Base-by-base conservation (phyloP, 352 stramenopile species). In the Phytophthora melonis region DNA sequence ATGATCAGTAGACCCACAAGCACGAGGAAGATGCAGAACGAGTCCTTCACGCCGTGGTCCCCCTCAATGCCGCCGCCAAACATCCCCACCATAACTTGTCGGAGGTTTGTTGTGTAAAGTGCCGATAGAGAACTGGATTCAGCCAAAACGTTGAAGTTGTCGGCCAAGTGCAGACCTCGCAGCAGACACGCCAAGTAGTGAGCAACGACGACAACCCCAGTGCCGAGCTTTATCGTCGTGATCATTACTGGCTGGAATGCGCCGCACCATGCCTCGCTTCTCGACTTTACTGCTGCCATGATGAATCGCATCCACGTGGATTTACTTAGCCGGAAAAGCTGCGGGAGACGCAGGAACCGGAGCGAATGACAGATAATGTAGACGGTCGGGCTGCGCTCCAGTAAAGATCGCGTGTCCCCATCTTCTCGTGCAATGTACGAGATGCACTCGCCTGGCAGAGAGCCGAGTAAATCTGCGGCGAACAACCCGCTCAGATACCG, bases 351-450 rank as follows among this genome's bases (percentile, higher is more conserved):
- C 21, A 63, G n/a, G 19, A 63, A 63, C 19, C 34, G 56, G 36
- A 63, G 56, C 56, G 53, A 36, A 21, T 52, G 21, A 52, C 56
- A 45, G n/a, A 21, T 9, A 36, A 63, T n/a, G 36, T 63, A 63
- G 14, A 52, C 21, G 14, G 30, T 11, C 21, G 23, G 34, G 10
- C 13, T 63, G n/a, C 13, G n/a, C 10, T 50, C 19, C 1, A 63
- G 1, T 11, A 63, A 52, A 14, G 34, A 2, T 36, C 56, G n/a
- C 7, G 56, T n/a, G 32, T 39, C 36, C 5, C 32, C 55, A 27
- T 60, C 10, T 27, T n/a, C 16, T 16, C 14, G 32, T 14, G 19
- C 16, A n/a, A 63, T 23, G 13, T 23, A 52, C 10, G 34, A 30
- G 23, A 63, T 63, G 34, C 34, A 53, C 21, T 63, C 56, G 3